A percentile compares a stretch with the other conserved stretches of the same genome.
Conservation (phyloP, 1,284 basidiomycete species). For the Malassezia restricta region DNA sequence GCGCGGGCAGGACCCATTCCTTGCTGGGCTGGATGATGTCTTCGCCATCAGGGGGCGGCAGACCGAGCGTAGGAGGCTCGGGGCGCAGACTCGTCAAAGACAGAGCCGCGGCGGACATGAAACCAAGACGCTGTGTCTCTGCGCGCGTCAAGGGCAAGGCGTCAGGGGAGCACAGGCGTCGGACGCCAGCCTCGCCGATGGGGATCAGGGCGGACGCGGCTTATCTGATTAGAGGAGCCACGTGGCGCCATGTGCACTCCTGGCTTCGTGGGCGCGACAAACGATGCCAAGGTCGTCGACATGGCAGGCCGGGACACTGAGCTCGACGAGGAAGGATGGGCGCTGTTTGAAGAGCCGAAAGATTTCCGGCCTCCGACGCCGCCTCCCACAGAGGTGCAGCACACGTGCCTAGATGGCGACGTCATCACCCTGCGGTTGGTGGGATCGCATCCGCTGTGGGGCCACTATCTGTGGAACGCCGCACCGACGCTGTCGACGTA, state of each 20-base stretch:
- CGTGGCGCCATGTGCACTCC: too few relatives aligned
- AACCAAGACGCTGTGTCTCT: too few relatives aligned
- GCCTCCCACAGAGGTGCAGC: constrained; percentile 27
- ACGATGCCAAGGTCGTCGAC: too few relatives aligned
- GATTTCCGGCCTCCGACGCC: constrained; percentile 40
- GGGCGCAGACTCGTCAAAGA: not conserved
- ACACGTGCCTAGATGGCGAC: constrained; percentile 19
- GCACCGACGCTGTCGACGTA: constrained; percentile 46
- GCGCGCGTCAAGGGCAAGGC: not conserved
- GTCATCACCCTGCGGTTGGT: constrained; percentile 57
- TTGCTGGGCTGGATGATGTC: constrained; percentile 31
- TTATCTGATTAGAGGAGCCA: too few relatives aligned
- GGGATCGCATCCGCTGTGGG: constrained; percentile 80
- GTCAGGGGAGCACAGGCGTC: too few relatives aligned
- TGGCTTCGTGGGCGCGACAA: too few relatives aligned
- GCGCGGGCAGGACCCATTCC: constrained; percentile 41
- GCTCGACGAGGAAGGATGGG: constrained; percentile 3
- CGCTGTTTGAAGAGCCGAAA: constrained; percentile 39
- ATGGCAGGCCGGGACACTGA: too few relatives aligned
- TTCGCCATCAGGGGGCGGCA: not conserved
- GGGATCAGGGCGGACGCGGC: too few relatives aligned
- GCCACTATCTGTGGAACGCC: constrained; percentile 64
- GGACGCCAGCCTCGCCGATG: too few relatives aligned
- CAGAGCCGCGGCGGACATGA: not conserved
- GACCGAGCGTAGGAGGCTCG: not conserved